Evolutionary conservation across 1,284 basidiomycete species (phyloP), one percentile per base, ranked within the genome.

Genomic region (Abortiporus biennis): DNA sequence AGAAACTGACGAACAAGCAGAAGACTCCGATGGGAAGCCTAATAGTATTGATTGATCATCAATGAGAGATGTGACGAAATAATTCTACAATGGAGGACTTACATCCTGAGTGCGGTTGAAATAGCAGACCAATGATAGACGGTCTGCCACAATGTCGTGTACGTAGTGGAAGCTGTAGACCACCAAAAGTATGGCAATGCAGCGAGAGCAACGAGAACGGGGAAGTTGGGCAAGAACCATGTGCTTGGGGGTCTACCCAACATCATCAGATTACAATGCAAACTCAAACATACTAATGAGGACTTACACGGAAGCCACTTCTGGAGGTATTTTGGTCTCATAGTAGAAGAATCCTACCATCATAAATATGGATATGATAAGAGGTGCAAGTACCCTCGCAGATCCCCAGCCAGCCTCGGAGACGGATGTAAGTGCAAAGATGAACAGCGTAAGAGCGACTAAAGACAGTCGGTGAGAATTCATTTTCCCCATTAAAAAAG

Each of bases 361-460:
- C 46, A 67, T 48, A 40, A 65, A 42, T 23, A 71, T 48, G 6
- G 71, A 65, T 31, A 73, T 59, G 40, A 71, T 53, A 17, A 74
- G 58, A 3, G 72, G 68, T 6, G 58, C 65, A 25, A 75, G 53
- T 15, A 71, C 68, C 4, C 39, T 50, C 0, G 65, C 66, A 0
- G 65, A 57, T 1, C 48, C 56, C 73, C 73, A 76, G 11, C 72
- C 69, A 11, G 52, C 46, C 1, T 59, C 56, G 2, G 70, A 66
- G 1, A 69, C 72, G 4, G 68, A 67, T 2, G 73, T 76, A 20
- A 75, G 54, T 1, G 67, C 68, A 47, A 68, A 74, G 27, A 74
- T 67, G 54, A 76, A 72, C 16, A 75, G 55, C 32, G 59, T 53
- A n/a, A 61, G 48, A 1, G 57, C 58, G 9, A 49, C 57, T 60